Evolutionary conservation across 495 filamentous ascomycete species (phyloP), one percentile per base, ranked within the genome.

Genomic region (Aspergillus leporis): DNA sequence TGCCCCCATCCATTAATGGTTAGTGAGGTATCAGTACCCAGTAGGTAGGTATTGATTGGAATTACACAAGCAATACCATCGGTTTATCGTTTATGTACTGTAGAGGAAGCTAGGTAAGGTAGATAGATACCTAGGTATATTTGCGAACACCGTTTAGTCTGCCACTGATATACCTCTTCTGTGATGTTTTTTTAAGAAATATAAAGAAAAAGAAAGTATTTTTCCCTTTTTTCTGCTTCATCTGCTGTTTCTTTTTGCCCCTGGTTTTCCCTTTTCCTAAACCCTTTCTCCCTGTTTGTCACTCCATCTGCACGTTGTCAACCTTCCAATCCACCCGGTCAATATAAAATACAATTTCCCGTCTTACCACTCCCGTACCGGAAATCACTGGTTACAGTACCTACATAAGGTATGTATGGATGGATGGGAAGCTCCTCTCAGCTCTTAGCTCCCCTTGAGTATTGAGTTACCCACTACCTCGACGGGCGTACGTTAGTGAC

Each of bases 211-310:
- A n/a, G n/a, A n/a, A n/a, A n/a, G n/a, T n/a, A 22, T 16, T 50
- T 50, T 50, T 50, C 51, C 62, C 50, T 59, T 51, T 55, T 46
- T 55, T 45, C 47, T 58, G 25, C 23, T 51, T 51, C 28, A 46
- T 53, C 30, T 49, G 61, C 59, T 59, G 51, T 41, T 34, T 40
- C 3, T 3, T 28, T 28, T 28, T 28, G 25, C 6, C 25, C 25
- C 25, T 28, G 6, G 3, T 3, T 28, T 28, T 28, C 25, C 25
- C 25, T 28, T 28, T 28, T n/a, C n/a, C 55, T 19, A 25, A 12
- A 43, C 41, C 9, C 32, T 59, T 48, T 53, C 51, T 30, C 34
- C 14, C 16, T 18, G 38, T 41, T 41, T 41, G 38, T n/a, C 38
- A 41, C 16, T 6, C 38, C 32, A 36, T 36, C 32, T 36, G 32